These are phyloP conservation scores for Phytopythium litorale DNA, from an alignment of 352 stramenopile genomes.

Conservation along the genomic window DNA sequence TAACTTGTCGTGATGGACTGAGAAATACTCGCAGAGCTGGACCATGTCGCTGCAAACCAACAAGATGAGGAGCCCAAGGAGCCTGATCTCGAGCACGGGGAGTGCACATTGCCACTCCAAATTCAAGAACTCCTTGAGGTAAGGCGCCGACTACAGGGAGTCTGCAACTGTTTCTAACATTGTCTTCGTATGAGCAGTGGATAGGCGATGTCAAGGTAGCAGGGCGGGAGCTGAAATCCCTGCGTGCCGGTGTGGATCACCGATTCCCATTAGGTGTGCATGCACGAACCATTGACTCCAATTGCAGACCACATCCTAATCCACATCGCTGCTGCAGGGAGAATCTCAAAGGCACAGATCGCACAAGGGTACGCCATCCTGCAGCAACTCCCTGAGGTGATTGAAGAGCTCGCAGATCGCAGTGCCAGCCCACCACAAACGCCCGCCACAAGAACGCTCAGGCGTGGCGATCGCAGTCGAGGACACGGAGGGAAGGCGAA, in stretches of 20 bases:
- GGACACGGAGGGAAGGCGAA: conserved; percentile 19
- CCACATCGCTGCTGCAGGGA: conserved; percentile 10
- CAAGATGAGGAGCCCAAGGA: not conserved
- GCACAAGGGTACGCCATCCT: conserved; percentile 54
- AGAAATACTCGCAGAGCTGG: not conserved
- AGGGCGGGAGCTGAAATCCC: not conserved
- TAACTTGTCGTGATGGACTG: not conserved
- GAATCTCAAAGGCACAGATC: conserved; percentile 57
- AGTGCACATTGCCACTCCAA: conserved; percentile 20
- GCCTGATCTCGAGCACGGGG: not conserved
- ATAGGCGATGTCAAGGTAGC: not conserved
- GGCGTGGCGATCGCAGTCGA: not conserved
- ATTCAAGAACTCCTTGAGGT: conserved; percentile 42
- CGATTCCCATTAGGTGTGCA: not conserved
- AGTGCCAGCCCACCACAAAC: conserved; percentile 10
- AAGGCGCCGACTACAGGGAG: not conserved
- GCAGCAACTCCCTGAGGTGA: conserved; percentile 33
- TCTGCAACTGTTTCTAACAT: not conserved
- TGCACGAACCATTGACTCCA: not conserved
- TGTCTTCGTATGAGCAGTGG: not conserved
- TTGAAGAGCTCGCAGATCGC: conserved; percentile 38
- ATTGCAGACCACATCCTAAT: not conserved
- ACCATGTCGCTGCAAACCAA: not conserved
- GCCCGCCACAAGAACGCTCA: not conserved
- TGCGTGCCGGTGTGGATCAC: not conserved